Base-by-base conservation (phyloP, 352 stramenopile species). In the Phytophthora foliorum region DNA sequence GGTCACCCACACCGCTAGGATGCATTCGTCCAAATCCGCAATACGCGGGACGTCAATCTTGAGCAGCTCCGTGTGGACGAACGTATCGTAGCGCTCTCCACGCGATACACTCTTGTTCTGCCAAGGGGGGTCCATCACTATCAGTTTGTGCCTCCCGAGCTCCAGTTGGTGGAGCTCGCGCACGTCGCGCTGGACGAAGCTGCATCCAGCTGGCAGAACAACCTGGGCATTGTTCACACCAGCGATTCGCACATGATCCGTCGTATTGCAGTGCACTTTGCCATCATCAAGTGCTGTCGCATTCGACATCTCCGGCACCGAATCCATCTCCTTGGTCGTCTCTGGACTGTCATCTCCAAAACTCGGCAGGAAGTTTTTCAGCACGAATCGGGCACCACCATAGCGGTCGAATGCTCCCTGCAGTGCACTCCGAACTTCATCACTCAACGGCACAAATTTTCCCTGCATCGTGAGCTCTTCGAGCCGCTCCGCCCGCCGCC, bases 1-100 rank as follows among this genome's bases (percentile, higher is more conserved):
- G 46, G 86, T 94, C 50, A 94, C 86, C 86, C 86, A 94, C 19
- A 94, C 78, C 17, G 69, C 82, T 19, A 94, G 70, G 22, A 94
- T 72, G 48, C 82, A 90, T 25, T 76, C 72, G 3, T 79, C 51
- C 7, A 53, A 29, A 39, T 88, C 59, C 21, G 75, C 74, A 22
- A 84, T 57, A 14, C 53, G 34, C 13, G 66, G 29, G 3, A 83
- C 29, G 32, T 85, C 56, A 17, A 94, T 66, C 49, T 80, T 79
- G 10, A 88, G 46, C 42, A 94, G 49, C 34, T 90, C 75, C 16
- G 58, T 77, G 62, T 94, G 81, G 38, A 88, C 62, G 44, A 94
- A 89, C 32, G 67, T 92, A 10, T 59, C 24, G 77, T 94, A 94
- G 16, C 62, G 67, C 16, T 79, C 77, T 54, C 77, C 77, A 42